These are phyloP conservation scores for Phytophthora pini DNA, from an alignment of 352 stramenopile species.

Conservation along the genomic window DNA sequence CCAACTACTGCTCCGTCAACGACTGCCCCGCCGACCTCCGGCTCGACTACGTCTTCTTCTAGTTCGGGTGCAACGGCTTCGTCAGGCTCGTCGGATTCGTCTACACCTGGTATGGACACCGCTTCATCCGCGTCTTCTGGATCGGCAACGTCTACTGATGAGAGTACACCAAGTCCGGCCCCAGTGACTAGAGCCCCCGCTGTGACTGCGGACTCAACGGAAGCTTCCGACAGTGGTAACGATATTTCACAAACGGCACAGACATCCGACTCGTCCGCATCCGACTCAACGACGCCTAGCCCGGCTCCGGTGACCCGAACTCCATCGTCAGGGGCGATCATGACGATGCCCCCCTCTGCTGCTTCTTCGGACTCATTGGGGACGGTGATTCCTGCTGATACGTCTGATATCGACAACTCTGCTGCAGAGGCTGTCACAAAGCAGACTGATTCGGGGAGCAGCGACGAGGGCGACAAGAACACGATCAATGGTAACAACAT, in stretches of 20 bases:
- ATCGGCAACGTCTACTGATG: conserved; percentile 17
- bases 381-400: conserved; percentile 42
- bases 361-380: conserved; percentile 33
- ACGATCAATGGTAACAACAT: conserved; percentile 33
- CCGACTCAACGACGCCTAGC: conserved; percentile 20
- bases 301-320: conserved; percentile 28
- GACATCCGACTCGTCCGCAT: conserved; percentile 12
- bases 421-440: conserved; percentile 33
- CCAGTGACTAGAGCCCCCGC: conserved; percentile 39
- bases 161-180: conserved; percentile 36
- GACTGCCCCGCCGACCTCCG: conserved; percentile 6
- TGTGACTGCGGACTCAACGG: conserved; percentile 8
- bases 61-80: conserved; percentile 15
- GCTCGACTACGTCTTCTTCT: conserved; percentile 18
- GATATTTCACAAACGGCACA: conserved; percentile 27
- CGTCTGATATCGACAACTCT: conserved; percentile 34
- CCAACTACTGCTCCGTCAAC: conserved; percentile 22
- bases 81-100: conserved; percentile 22
- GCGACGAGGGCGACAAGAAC: conserved; percentile 20
- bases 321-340: conserved; percentile 6
- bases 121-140: conserved; percentile 5
- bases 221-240: conserved; percentile 14
- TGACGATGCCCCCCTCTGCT: conserved; percentile 28
- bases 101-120: conserved; percentile 5
- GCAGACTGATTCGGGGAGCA: conserved; percentile 29